These are phyloP conservation scores for Linderniella brevidens DNA, from an alignment of 257 asterid species.

Conservation along the genomic window DNA sequence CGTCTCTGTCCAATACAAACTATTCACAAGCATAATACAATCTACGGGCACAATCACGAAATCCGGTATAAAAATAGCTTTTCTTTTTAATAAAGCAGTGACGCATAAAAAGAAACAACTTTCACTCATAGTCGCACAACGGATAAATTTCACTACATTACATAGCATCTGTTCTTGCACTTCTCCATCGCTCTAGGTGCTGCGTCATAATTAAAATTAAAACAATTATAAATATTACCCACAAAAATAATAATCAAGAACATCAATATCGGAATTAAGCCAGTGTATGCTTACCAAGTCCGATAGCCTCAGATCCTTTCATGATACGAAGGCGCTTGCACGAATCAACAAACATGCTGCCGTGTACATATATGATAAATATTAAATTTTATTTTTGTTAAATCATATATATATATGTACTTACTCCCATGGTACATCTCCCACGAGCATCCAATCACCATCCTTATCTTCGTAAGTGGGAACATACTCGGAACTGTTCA, in stretches of 20 bases:
- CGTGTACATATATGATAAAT: background rate
- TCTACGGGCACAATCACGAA: slow-evolving; percentile 34
- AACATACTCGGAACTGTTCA: slow-evolving; percentile 71
- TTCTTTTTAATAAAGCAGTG: slow-evolving; percentile 10
- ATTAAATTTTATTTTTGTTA: background rate
- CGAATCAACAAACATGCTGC: slow-evolving; percentile 39
- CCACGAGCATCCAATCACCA: slow-evolving; percentile 97
- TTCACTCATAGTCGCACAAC: slow-evolving; percentile 15
- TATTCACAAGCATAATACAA: slow-evolving; percentile 9
- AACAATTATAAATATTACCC: background rate
- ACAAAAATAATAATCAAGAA: too few species aligned
- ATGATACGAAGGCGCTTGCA: slow-evolving; percentile 51
- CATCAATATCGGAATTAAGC: background rate
- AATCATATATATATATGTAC: background rate
- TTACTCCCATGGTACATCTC: slow-evolving; percentile 94
- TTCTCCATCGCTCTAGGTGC: slow-evolving; percentile 55
- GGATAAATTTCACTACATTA: slow-evolving; percentile 2
- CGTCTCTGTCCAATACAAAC: slow-evolving; percentile 49
- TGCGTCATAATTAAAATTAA: slow-evolving; percentile 3
- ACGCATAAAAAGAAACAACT: slow-evolving; percentile 11
- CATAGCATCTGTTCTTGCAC: slow-evolving; percentile 38
- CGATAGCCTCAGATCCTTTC: slow-evolving; percentile 55
- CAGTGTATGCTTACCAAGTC: slow-evolving; percentile 22
- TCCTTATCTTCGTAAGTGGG: slow-evolving; percentile 88
- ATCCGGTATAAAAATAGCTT: slow-evolving; percentile 9